Conservation (phyloP, 2,329 filamentous ascomycete species). For the Cercospora sojina region DNA sequence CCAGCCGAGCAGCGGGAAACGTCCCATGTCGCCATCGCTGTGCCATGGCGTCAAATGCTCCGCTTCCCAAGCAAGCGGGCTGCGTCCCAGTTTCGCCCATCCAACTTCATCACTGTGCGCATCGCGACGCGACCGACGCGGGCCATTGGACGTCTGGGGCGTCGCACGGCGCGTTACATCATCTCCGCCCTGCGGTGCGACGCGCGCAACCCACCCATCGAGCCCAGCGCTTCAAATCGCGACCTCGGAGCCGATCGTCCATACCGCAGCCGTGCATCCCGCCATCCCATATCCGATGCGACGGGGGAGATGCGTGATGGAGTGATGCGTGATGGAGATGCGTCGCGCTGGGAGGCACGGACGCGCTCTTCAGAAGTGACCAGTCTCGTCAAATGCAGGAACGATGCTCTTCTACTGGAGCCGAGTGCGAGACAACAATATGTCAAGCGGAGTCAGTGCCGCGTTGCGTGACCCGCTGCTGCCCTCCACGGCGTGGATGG, state of each 20-base stretch:
- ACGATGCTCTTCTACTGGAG: background rate
- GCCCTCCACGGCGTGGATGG: background rate
- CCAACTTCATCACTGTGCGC: background rate
- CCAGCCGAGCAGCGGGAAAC: slow-evolving; percentile 3
- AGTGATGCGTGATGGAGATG: background rate
- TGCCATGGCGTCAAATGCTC: slow-evolving; percentile 13
- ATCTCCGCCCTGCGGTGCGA: slow-evolving; percentile 7
- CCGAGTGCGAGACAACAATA: background rate
- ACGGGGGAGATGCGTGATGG: background rate
- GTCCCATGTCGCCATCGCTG: background rate
- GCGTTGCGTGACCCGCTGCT: background rate
- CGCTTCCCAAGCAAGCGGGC: background rate
- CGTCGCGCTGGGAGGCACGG: background rate
- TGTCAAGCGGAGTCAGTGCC: slow-evolving; percentile 1
- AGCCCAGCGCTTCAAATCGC: background rate
- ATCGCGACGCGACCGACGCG: background rate
- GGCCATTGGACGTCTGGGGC: background rate
- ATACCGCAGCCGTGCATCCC: background rate
- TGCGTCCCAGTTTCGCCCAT: background rate
- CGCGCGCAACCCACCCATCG: background rate
- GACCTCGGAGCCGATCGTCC: background rate
- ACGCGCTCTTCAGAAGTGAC: background rate
- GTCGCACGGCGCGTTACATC: background rate
- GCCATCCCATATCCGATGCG: background rate
- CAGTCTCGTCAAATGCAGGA: background rate